Conservation (phyloP, 2,329 filamentous ascomycete genomes). For the Lecanoromycetidae sp. region DNA sequence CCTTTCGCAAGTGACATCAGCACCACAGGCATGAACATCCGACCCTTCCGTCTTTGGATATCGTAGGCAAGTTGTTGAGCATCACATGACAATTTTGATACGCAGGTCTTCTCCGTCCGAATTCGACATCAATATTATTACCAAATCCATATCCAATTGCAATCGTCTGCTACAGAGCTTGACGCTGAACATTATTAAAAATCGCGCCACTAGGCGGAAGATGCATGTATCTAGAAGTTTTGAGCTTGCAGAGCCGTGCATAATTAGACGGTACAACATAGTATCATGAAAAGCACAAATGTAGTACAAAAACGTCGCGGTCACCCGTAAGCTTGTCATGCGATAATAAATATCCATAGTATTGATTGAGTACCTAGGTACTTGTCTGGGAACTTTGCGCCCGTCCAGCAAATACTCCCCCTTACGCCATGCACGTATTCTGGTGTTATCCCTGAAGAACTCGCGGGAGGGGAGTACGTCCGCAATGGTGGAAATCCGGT, state of each 20-base stretch:
- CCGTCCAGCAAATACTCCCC: conserved; percentile 43
- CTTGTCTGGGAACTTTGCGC: conserved; percentile 57
- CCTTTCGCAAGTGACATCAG: not conserved
- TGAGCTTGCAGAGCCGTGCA: too few species aligned
- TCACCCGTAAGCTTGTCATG: conserved; percentile 4
- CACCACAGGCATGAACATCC: not conserved
- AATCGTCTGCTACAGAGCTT: too few species aligned
- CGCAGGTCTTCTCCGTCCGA: too few species aligned
- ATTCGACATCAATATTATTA: too few species aligned
- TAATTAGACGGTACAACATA: too few species aligned
- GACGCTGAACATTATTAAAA: too few species aligned
- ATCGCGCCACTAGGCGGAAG: too few species aligned
- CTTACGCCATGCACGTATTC: conserved; percentile 46
- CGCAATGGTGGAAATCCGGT: conserved; percentile 60
- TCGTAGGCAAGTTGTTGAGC: too few species aligned
- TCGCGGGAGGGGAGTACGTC: conserved; percentile 58
- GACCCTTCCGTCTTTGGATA: too few species aligned
- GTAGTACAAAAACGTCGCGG: not conserved
- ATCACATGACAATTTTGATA: too few species aligned
- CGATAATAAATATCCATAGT: not conserved
- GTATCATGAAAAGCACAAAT: not conserved
- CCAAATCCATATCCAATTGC: too few species aligned
- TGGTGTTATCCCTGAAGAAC: conserved; percentile 50
- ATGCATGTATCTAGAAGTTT: too few species aligned
- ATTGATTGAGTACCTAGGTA: conserved; percentile 28